Evolutionary conservation across 176 grass and related monocot species (phyloP).

Genomic region (Oryza nivara): DNA sequence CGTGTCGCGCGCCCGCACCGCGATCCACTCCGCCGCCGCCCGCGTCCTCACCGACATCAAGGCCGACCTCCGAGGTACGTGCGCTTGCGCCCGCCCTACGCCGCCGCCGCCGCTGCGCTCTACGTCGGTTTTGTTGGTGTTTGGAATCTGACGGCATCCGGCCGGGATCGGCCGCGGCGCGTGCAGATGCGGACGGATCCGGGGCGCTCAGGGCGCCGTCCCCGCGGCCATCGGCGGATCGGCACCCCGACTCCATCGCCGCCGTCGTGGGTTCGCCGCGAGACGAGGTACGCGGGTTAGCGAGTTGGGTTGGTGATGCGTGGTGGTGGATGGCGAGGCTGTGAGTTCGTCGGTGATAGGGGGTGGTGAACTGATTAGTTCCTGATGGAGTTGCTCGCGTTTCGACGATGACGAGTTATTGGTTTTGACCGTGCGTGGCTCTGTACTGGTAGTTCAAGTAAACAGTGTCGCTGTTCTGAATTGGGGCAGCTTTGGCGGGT

Average conservation of each 20-base stretch:
- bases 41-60: slow-evolving; percentile 95
- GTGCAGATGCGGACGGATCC: slow-evolving; percentile 63
- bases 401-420: not conserved
- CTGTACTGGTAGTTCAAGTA: not conserved
- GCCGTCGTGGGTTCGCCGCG: slow-evolving; percentile 16
- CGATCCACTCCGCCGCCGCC: slow-evolving; percentile 80
- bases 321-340: not conserved
- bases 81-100: not conserved
- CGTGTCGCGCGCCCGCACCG: slow-evolving; percentile 84
- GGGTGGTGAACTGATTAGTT: slow-evolving; percentile 19
- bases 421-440: not conserved
- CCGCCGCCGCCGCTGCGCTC: not conserved
- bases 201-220: slow-evolving; percentile 47
- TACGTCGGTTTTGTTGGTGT: not conserved
- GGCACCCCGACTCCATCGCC: slow-evolving; percentile 41
- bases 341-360: slow-evolving; percentile 25
- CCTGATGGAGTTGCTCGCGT: not conserved
- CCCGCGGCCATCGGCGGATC: slow-evolving; percentile 64
- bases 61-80: slow-evolving; percentile 76
- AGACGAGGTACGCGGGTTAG: slow-evolving; percentile 32
- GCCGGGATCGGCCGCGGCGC: slow-evolving; percentile 24
- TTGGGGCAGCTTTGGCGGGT: not conserved
- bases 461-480: slow-evolving; percentile 2
- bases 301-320: not conserved
- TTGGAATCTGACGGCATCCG: slow-evolving; percentile 40